These are phyloP conservation scores for Ascochyta rabiei DNA, from an alignment of 2,329 filamentous ascomycete genomes.

Conservation along the genomic window DNA sequence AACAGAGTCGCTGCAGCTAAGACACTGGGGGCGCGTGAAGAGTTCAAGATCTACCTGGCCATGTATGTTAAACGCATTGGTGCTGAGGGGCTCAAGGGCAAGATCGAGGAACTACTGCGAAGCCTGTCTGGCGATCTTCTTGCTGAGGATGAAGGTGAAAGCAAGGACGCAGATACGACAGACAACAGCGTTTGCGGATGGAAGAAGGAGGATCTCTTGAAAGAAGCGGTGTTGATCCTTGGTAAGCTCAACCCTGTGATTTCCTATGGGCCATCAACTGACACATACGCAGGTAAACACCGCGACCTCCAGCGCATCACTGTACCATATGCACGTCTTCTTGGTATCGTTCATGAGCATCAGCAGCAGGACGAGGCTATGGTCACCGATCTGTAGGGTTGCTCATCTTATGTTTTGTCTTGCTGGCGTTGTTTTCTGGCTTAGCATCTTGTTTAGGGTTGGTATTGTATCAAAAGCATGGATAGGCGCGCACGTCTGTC, in stretches of 20 bases:
- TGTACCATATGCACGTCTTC: slow-evolving; percentile 84
- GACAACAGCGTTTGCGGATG: slow-evolving; percentile 86
- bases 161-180: slow-evolving; percentile 56
- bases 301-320: slow-evolving; percentile 91
- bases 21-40: slow-evolving; percentile 82
- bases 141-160: slow-evolving; percentile 64
- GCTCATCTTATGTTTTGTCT: background rate
- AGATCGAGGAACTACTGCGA: slow-evolving; percentile 91
- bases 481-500: slow-evolving; percentile 4
- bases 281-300: slow-evolving; percentile 77
- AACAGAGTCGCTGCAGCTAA: slow-evolving; percentile 90
- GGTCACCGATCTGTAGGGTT: slow-evolving; percentile 41
- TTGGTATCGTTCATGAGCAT: slow-evolving; percentile 41
- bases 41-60: slow-evolving; percentile 92
- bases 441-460: slow-evolving; percentile 14
- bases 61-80: slow-evolving; percentile 98
- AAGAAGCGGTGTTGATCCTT: slow-evolving; percentile 88
- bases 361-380: slow-evolving; percentile 39
- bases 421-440: background rate
- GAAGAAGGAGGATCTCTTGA: slow-evolving; percentile 84
- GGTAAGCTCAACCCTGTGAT: slow-evolving; percentile 60
- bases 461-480: slow-evolving; percentile 17
- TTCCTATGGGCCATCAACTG: slow-evolving; percentile 16
- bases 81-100: slow-evolving; percentile 82
- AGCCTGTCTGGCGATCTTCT: slow-evolving; percentile 75